Evolutionary conservation across 2,329 filamentous ascomycete species (phyloP), one percentile per base, ranked within the genome.

Genomic region (Penicillium sp.): DNA sequence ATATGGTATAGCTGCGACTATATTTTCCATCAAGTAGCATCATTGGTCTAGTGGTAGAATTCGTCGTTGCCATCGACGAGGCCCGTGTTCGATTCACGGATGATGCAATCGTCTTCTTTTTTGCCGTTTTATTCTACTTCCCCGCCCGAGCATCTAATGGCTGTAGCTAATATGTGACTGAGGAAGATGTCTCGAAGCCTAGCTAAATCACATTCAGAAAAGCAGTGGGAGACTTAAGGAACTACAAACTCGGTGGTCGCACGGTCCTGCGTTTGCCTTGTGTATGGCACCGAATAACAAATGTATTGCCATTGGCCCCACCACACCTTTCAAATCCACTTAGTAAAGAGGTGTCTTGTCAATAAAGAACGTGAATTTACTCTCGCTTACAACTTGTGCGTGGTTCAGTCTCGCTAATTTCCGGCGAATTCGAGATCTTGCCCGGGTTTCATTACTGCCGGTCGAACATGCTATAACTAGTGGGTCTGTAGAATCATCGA

Each of bases 41-140:
- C 67, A 68, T 70, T 71, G 68, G 68, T 71, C 68, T 71, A 71
- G 68, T 71, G 68, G 68, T 71, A 71, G 68, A 71, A 71, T 71
- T 71, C 67, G 62, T 71, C 68, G 68, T 71, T 71, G 68, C 68
- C 68, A 71, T 72, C 70, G 70, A 72, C 64, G 70, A 72, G 69
- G 69, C 70, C 69, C 70, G 69, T 69, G 70, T 72, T 72, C 70
- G 70, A 72, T 72, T 72, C 69, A 69, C 69, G 70, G 70, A 71
- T 70, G 56, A 61, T 63, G 56, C 56, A 62, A 38, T 44, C 10
- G 9, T 18, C 27, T 47, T 54, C 37, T 25, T 45, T 48, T 50
- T 46, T 35, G 2, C 18, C 23, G 10, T 20, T 38, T 28, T 15
- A 4, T 35, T 35, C 28, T 37, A n/a, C 28, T 13, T 38, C 37